Base-by-base conservation (phyloP, 257 asterid genomes). In the Salvia rosmarinus region DNA sequence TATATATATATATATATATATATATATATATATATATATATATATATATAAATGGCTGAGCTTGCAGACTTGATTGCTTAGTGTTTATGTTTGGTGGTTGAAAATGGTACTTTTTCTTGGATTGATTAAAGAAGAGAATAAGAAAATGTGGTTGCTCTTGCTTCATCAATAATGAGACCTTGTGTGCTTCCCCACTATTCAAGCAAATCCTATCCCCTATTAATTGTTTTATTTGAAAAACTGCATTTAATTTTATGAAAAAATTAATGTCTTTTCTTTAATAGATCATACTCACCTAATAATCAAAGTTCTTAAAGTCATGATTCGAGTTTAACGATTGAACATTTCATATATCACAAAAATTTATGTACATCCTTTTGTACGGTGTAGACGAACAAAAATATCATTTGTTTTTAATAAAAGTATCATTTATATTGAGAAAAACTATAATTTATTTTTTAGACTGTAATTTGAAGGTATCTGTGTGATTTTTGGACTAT, bases 171-270 rank as follows among this genome's bases (percentile, higher is more conserved):
- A 60, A 68, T 68, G 37, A 75, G 61, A 67, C 56, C 55, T 67
- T 58, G 56, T 67, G 57, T 39, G 75, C 75, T 75, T 75, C 65
- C 75, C 80, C 76, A 69, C 62, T 40, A 62, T 59, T 75, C 52
- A 75, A 75, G 72, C 60, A 25, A 68, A 17, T 44, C 35, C 57
- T 56, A 55, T 42, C 39, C 23, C 62, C 61, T 60, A 49, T 17
- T 19, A 9, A 59, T 32, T 59, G 14, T 30, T 34, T 32, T 56
- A 56, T 57, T 30, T 6, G 42, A 57, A 57, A 23, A 50, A 7
- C 10, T 50, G 28, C 28, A n/a, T 47, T 16, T 16, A 49, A 49
- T 49, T 16, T 16, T 5, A 49, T 16, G 9, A 50, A 7, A 16
- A 16, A 17, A 3, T 6, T 50, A 7, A 17, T 50, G 12, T 1